Evolutionary conservation across 176 grass and related monocot species (phyloP).

Genomic region (Juncus inflexus): DNA sequence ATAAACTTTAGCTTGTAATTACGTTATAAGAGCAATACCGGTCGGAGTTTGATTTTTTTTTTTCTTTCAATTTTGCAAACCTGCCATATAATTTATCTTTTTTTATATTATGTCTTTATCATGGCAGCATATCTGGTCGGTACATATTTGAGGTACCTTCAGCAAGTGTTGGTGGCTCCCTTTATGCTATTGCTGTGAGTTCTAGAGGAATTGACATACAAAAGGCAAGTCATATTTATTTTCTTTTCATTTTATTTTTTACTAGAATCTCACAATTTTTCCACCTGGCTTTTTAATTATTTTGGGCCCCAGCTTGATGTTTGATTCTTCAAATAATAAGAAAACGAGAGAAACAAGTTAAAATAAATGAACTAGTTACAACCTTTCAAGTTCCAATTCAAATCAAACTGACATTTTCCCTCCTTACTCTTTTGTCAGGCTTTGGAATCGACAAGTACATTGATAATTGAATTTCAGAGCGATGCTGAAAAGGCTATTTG

Average conservation of each 20-base stretch:
- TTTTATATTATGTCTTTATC: conserved; percentile 22
- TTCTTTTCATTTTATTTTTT: background rate
- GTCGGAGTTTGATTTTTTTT: background rate
- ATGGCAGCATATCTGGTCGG: conserved; percentile 75
- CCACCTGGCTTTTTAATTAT: background rate
- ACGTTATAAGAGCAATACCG: no score
- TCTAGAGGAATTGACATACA: conserved; percentile 70
- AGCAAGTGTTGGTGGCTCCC: conserved; percentile 66
- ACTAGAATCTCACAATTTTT: conserved; percentile 6
- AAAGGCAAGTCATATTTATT: conserved; percentile 48
- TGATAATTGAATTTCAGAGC: conserved; percentile 71
- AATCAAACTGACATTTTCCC: conserved; percentile 7
- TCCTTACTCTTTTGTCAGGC: conserved; percentile 44
- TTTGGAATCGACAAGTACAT: conserved; percentile 78
- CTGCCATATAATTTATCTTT: conserved; percentile 5
- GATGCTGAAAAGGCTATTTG: conserved; percentile 71
- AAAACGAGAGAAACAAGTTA: no score
- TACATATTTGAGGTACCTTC: conserved; percentile 81
- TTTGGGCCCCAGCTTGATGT: background rate
- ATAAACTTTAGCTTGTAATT: no score
- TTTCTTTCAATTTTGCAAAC: background rate
- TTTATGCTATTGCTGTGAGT: conserved; percentile 71
- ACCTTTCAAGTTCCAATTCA: background rate
- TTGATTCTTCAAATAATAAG: background rate
- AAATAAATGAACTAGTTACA: no score